phyloP scores from a whole-genome alignment of 2,329 filamentous ascomycete genomes.

The Phaeosphaeriaceae sp. region DNA sequence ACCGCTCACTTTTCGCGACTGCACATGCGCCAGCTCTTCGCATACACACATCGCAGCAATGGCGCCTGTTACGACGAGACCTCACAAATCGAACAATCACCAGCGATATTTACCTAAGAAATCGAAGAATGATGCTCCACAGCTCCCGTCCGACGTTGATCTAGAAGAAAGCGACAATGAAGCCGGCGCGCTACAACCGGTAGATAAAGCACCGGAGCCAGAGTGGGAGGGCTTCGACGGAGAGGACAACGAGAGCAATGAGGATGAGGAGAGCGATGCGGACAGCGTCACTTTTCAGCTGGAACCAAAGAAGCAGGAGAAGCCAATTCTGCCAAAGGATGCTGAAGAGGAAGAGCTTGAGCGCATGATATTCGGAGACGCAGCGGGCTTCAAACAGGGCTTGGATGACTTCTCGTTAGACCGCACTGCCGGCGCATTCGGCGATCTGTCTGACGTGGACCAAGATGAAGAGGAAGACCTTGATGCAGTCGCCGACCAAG shows the following conservation, averaged over 20 bases:
- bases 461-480: conserved; percentile 58
- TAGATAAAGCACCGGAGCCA: conserved; percentile 21
- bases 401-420: conserved; percentile 66
- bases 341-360: conserved; percentile 86
- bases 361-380: conserved; percentile 85
- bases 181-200: conserved; percentile 28
- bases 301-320: conserved; percentile 31
- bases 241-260: conserved; percentile 13
- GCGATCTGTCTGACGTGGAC: conserved; percentile 49
- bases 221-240: conserved; percentile 38
- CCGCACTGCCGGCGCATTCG: conserved; percentile 41
- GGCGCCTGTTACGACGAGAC: conserved; percentile 34
- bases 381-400: conserved; percentile 78
- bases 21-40: conserved; percentile 7
- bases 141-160: conserved; percentile 24
- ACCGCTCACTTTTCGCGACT: background rate
- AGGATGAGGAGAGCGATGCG: conserved; percentile 22
- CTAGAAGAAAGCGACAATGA: conserved; percentile 32
- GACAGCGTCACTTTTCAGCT: conserved; percentile 28
- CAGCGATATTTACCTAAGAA: conserved; percentile 30
- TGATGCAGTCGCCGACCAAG: conserved; percentile 75
- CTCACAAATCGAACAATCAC: conserved; percentile 28
- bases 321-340: conserved; percentile 68
- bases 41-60: conserved; percentile 27
- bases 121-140: conserved; percentile 8